phyloP scores from a whole-genome alignment of 768 basidiomycete species.

The Lentinula aciculospora region DNA sequence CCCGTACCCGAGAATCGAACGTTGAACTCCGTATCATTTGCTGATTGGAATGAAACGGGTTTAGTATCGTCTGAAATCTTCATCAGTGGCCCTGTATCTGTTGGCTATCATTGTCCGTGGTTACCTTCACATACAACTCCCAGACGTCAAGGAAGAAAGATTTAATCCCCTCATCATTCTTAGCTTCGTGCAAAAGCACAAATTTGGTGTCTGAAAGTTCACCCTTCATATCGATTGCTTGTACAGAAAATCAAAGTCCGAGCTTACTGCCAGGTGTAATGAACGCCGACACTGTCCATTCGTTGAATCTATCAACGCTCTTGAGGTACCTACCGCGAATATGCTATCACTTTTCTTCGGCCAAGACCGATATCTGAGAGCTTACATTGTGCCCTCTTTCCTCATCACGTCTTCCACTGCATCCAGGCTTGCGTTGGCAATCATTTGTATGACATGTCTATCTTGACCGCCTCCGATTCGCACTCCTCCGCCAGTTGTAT shows the following conservation, averaged over 20 bases:
- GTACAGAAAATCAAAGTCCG: neutral
- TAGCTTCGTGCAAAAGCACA: constrained; percentile 87
- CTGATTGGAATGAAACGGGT: constrained; percentile 96
- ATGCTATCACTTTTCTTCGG: constrained; percentile 3
- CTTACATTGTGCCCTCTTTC: constrained; percentile 71
- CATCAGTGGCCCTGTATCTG: constrained; percentile 8
- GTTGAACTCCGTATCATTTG: constrained; percentile 70
- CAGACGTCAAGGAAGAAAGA: constrained; percentile 92
- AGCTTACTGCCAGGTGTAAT: constrained; percentile 89
- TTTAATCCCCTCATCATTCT: constrained; percentile 96
- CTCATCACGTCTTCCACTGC: constrained; percentile 90
- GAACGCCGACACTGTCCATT: constrained; percentile 97
- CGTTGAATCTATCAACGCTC: constrained; percentile 94
- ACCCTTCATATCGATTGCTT: constrained; percentile 1
- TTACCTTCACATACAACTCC: constrained; percentile 96
- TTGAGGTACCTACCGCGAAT: constrained; percentile 79
- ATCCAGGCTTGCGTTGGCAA: constrained; percentile 95
- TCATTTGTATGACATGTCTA: constrained; percentile 97
- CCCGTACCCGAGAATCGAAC: constrained; percentile 81
- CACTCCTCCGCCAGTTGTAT: constrained; percentile 56
- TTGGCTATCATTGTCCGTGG: constrained; percentile 10
- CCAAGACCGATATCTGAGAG: neutral
- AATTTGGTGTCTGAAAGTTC: constrained; percentile 81
- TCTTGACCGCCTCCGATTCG: constrained; percentile 79
- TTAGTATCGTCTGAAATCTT: constrained; percentile 65